These are phyloP conservation scores for Colletotrichum noveboracense DNA, from an alignment of 2,329 filamentous ascomycete genomes.

Conservation along the genomic window DNA sequence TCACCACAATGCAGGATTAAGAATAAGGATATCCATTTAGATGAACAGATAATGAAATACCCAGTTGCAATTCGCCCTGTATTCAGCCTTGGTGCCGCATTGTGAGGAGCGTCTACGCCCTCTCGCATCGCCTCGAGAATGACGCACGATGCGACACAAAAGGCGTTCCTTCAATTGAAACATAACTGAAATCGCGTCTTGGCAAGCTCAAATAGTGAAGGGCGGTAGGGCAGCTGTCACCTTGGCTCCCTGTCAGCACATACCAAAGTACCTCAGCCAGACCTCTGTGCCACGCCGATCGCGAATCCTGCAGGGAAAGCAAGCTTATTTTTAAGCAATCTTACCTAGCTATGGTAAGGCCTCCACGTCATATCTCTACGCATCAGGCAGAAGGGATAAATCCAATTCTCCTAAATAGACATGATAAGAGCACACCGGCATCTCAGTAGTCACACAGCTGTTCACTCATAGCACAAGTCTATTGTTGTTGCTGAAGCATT, in stretches of 20 bases:
- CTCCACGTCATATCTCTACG: background rate
- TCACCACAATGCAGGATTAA: fast-evolving
- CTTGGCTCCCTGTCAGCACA: background rate
- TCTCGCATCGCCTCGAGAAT: background rate
- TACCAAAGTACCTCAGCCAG: background rate
- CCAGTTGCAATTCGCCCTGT: background rate
- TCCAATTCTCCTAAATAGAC: background rate
- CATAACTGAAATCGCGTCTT: background rate
- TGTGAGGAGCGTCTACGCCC: background rate
- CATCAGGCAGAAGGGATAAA: background rate
- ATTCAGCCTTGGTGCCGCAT: background rate
- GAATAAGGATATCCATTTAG: fast-evolving
- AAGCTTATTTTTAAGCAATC: background rate
- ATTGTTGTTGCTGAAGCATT: background rate
- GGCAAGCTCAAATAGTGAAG: background rate
- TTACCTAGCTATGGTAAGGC: background rate
- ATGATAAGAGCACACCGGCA: background rate
- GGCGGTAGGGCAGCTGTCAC: background rate
- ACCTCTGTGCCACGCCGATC: background rate
- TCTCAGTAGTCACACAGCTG: background rate
- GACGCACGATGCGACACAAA: background rate
- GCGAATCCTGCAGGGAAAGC: background rate
- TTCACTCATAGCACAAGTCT: background rate
- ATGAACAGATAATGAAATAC: background rate
- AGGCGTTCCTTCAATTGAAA: background rate